Conservation (phyloP, 805 yeast genomes). For the Cyberlindnera suaveolens region DNA sequence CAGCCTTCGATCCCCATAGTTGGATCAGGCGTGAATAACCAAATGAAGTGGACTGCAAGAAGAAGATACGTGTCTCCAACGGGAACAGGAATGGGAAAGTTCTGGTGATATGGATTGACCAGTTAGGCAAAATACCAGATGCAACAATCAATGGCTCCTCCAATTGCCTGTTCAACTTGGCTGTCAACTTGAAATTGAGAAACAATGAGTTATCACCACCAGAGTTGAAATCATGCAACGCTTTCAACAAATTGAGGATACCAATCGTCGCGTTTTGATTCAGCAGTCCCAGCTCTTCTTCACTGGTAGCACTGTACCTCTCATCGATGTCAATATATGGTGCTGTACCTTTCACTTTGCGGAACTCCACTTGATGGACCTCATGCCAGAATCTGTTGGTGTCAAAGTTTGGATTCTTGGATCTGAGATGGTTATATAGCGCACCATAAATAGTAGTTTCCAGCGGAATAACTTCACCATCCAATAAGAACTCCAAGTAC, state of each 20-base stretch:
- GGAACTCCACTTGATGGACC: constrained; percentile 46
- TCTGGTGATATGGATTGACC: constrained; percentile 73
- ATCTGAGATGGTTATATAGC: constrained; percentile 44
- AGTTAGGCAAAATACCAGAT: constrained; percentile 76
- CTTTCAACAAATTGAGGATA: constrained; percentile 43
- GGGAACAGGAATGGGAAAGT: constrained; percentile 81
- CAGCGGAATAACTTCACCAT: constrained; percentile 51
- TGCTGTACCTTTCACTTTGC: constrained; percentile 28
- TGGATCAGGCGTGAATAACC: constrained; percentile 82
- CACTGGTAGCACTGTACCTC: constrained; percentile 24
- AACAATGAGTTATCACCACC: constrained; percentile 29
- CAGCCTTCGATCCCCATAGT: constrained; percentile 59
- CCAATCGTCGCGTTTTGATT: constrained; percentile 27
- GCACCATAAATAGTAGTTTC: constrained; percentile 78
- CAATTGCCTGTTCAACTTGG: constrained; percentile 77
- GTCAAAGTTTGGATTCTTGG: constrained; percentile 33
- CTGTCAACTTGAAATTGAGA: constrained; percentile 74
- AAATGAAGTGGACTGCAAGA: constrained; percentile 81
- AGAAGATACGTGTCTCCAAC: constrained; percentile 68
- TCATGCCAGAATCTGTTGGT: constrained; percentile 51
- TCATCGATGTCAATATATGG: constrained; percentile 21
- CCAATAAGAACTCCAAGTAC: constrained; percentile 50
- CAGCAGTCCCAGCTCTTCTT: constrained; percentile 24
- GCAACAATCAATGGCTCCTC: constrained; percentile 89
- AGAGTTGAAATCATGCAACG: constrained; percentile 31